Base-by-base conservation (phyloP, 139 green algal genomes). In the Eudorina sp. region DNA sequence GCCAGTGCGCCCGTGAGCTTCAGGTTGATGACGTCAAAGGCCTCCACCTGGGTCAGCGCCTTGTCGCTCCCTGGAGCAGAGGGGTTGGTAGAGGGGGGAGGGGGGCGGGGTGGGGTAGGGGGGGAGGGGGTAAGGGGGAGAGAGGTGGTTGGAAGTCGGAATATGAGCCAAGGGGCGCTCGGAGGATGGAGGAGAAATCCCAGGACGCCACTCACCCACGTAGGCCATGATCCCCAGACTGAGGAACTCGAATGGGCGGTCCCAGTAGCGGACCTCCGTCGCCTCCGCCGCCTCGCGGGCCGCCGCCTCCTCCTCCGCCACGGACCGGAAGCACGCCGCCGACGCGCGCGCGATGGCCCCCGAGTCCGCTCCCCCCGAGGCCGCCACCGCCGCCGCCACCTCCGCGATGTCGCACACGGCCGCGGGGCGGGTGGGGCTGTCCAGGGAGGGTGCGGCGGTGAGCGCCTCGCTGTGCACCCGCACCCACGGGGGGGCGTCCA, bases 221-320 rank as follows among this genome's bases (percentile, higher is more conserved):
- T 95, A 96, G 0, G 94, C 94, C 93, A 97, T 89, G 31, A 95
- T 91, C 45, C 94, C 94, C 78, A 97, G 82, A 40, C 48, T 89
- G 29, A 95, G 89, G 84, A 94, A 94, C 84, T 95, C 88, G 36
- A 93, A 95, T 0, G 92, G 92, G 55, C 53, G 77, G 40, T 85
- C 78, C 38, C 40, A 85, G 78, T 85, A 85, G 16, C 55, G 53
- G 0, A 85, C 78, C 55, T 85, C 78, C 29, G 19, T n/a, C 27
- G n/a, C 78, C 27, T 51, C 55, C 3, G 53, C 55, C 38, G 29
- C 55, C 18, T 34, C 4, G 11, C 55, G 7, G 14, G 3, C 40
- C 29, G 34, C 53, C 41, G 14, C 4, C 25, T 58, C 11, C 55
- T 53, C 55, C 78, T 74, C 55, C 9, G 40, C 53, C 4, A 51